Evolutionary conservation across 176 grass and related monocot genomes (phyloP).

Genomic region (Aegilops tauschii): DNA sequence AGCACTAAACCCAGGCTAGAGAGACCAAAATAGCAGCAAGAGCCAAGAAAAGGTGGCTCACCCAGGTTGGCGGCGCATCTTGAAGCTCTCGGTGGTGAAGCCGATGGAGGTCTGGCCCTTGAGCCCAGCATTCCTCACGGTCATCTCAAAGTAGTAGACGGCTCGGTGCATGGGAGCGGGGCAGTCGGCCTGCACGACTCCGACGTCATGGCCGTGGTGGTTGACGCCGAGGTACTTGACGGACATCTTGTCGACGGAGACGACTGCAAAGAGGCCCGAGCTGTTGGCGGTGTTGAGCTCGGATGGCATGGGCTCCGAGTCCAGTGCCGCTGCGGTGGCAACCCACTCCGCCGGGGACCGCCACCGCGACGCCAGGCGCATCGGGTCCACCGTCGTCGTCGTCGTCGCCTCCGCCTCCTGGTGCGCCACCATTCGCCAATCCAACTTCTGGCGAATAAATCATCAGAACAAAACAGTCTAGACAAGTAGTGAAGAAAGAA

Average conservation of each 20-base stretch:
- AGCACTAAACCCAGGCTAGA: not conserved
- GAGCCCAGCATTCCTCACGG: constrained; percentile 61
- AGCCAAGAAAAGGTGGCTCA: constrained; percentile 16
- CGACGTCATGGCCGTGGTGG: constrained; percentile 85
- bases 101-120: constrained; percentile 80
- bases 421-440: constrained; percentile 50
- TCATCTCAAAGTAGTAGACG: constrained; percentile 95
- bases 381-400: constrained; percentile 42
- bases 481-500: not conserved
- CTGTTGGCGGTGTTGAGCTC: constrained; percentile 91
- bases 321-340: constrained; percentile 46
- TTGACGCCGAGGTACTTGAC: constrained; percentile 55
- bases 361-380: constrained; percentile 69
- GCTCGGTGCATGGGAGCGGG: constrained; percentile 64
- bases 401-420: constrained; percentile 27
- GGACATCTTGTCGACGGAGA: constrained; percentile 85
- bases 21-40: constrained; percentile 2
- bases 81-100: constrained; percentile 76
- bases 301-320: constrained; percentile 71
- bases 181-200: constrained; percentile 80
- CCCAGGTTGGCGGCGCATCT: constrained; percentile 89
- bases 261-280: constrained; percentile 86
- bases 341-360: constrained; percentile 63
- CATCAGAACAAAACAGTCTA: not conserved
- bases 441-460: not conserved